Base-by-base conservation (phyloP, 768 basidiomycete species). In the Boletus sp. region DNA sequence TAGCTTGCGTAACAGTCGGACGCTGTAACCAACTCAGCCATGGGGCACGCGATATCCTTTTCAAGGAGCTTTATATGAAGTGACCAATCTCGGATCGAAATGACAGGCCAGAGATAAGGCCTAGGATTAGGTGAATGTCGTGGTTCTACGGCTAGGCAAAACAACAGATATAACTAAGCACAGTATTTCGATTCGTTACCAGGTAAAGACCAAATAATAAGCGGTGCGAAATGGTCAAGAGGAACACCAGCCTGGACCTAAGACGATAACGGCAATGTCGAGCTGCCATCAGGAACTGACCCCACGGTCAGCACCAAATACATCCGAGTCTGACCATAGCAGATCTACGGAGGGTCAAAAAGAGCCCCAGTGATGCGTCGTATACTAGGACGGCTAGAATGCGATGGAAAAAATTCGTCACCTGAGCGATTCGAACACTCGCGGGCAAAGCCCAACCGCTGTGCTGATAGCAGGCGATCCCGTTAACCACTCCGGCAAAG, bases 401-500 rank as follows among this genome's bases (percentile, higher is more conserved):
- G 18, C 1, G 29, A 24, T 8, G 24, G 46, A 52, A 79, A 79
- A 78, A 74, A 71, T 6, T 44, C 80, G 80, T 80, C 78, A 80
- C 80, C 80, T 82, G 78, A 72, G 80, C 79, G 80, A 81, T 80
- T 81, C 79, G 80, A 81, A 81, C 80, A 78, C 80, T 72, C 79
- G 80, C 80, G 80, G 75, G 77, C 80, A 82, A 78, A 80, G 80
- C 77, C 74, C 80, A 81, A 80, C 79, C 80, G 80, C 80, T 82
- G 29, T 50, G 62, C 71, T 69, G 50, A 45, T 86, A 86, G 84
- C 84, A 86, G 85, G 85, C 83, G 81, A 84, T 84, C 83, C 83
- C 84, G 84, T 89, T 90, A 90, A 91, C 89, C 89, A 90, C 89
- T 91, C 89, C 88, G 89, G 89, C 88, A 91, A 90, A 89, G 89